A percentile compares a stretch with the other conserved stretches of the same genome.
Evolutionary conservation across 176 grass and related monocot species (phyloP).

Genomic region (Avena insularis): DNA sequence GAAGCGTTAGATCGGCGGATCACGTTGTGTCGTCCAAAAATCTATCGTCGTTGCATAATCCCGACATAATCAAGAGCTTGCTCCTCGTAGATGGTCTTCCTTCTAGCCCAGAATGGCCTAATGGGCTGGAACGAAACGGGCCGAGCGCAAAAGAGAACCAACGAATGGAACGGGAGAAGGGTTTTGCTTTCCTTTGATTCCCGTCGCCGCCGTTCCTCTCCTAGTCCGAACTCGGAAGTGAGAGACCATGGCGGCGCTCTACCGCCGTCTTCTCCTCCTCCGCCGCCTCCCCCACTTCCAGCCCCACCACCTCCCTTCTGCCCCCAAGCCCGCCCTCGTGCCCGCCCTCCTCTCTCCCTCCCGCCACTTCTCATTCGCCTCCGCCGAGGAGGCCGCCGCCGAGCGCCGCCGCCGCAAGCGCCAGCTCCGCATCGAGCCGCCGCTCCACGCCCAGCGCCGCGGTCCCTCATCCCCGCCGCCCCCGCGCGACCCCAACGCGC

Average conservation of each 20-base stretch:
- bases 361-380: slow-evolving; percentile 28
- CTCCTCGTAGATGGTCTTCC: too few species aligned
- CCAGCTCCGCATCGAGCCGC: slow-evolving; percentile 67
- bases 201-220: not conserved
- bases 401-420: slow-evolving; percentile 66
- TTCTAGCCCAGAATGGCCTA: not conserved
- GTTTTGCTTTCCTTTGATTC: not conserved
- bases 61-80: too few species aligned
- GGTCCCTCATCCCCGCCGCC: slow-evolving; percentile 29
- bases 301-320: not conserved
- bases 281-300: not conserved
- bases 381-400: slow-evolving; percentile 49
- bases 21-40: too few species aligned
- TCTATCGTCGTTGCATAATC: too few species aligned
- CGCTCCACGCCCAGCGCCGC: slow-evolving; percentile 56
- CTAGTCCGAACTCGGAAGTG: not conserved
- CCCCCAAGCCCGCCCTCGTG: not conserved
- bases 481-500: slow-evolving; percentile 42
- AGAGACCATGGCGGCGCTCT: slow-evolving; percentile 26
- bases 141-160: not conserved
- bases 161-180: not conserved
- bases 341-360: not conserved
- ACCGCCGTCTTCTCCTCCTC: slow-evolving; percentile 21
- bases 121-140: not conserved
- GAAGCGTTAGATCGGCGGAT: too few species aligned